Evolutionary conservation across 2,329 filamentous ascomycete genomes (phyloP).

Genomic region (Neophaeococcomyces aloes): DNA sequence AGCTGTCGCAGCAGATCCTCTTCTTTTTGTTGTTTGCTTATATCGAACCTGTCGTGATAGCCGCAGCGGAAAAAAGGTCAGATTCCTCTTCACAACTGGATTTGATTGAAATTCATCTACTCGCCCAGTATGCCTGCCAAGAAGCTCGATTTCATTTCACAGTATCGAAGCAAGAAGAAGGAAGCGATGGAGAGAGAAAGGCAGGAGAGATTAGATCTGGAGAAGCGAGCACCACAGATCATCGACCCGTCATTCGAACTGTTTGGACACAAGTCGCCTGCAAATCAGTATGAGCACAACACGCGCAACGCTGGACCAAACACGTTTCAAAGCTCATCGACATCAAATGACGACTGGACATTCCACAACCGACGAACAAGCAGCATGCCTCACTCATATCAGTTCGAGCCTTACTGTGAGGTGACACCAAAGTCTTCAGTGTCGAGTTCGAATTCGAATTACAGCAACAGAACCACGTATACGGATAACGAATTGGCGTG

Average conservation of each 20-base stretch:
- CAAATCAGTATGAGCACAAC: not conserved
- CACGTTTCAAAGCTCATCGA: not conserved
- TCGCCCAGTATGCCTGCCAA: not conserved
- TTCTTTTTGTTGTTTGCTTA: too few species aligned
- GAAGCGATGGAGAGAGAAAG: slow-evolving; percentile 3
- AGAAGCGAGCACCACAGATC: slow-evolving; percentile 1
- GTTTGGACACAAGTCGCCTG: not conserved
- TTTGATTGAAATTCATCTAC: not conserved
- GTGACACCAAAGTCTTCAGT: slow-evolving; percentile 6
- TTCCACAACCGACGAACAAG: slow-evolving; percentile 1
- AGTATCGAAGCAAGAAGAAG: slow-evolving; percentile 5
- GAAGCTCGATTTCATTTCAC: not conserved
- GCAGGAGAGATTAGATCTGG: not conserved
- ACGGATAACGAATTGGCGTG: too few species aligned
- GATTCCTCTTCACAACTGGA: not conserved
- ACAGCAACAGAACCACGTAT: too few species aligned
- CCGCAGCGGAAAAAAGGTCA: not conserved
- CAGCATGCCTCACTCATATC: not conserved
- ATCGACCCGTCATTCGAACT: slow-evolving; percentile 6
- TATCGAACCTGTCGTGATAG: not conserved
- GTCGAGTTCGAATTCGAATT: slow-evolving; percentile 4
- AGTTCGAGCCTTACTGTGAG: slow-evolving; percentile 4
- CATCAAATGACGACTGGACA: slow-evolving; percentile 4
- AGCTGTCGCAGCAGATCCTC: too few species aligned
- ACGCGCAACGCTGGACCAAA: not conserved